These are phyloP conservation scores for Thinopyrum elongatum DNA, from an alignment of 176 grass and related monocot genomes.

Conservation along the genomic window DNA sequence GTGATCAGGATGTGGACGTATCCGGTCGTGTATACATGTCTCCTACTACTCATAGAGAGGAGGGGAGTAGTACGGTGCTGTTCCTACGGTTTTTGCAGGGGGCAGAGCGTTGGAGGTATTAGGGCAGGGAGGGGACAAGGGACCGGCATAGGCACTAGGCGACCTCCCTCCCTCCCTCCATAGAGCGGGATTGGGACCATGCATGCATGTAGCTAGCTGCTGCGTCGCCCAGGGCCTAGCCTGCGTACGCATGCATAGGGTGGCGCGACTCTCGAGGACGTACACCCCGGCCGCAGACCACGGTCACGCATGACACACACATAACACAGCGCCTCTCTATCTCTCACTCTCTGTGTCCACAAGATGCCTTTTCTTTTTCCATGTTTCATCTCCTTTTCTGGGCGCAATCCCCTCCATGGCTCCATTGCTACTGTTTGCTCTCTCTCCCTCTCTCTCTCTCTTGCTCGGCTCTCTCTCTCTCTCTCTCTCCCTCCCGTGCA, in stretches of 20 bases:
- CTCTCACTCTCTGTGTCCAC: not conserved
- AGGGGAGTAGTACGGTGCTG: not conserved
- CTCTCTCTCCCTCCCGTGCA: not conserved
- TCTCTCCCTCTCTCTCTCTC: not conserved
- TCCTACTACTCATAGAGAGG: not conserved
- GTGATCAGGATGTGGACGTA: constrained; percentile 7
- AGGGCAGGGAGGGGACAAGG: constrained; percentile 55
- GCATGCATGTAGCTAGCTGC: not conserved
- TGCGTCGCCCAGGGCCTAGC: constrained; percentile 17
- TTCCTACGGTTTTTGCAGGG: constrained; percentile 26
- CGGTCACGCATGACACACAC: constrained; percentile 22
- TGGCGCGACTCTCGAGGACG: constrained; percentile 30
- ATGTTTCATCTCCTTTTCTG: constrained; percentile 39
- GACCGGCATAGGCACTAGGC: constrained; percentile 34
- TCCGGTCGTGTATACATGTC: not conserved
- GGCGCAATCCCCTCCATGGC: constrained; percentile 16
- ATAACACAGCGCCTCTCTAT: not conserved
- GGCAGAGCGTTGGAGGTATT: constrained; percentile 45
- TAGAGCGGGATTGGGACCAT: constrained; percentile 20
- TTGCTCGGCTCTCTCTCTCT: not conserved
- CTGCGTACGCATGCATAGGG: not conserved
- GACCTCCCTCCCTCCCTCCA: not conserved
- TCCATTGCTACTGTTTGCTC: not conserved
- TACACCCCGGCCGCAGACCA: constrained; percentile 27
- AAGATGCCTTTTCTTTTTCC: constrained; percentile 43